A percentile compares a stretch with the other conserved stretches of the same genome.
phyloP scores from a whole-genome alignment of 2,329 filamentous ascomycete genomes.

The Pestalotiopsis sp. region DNA sequence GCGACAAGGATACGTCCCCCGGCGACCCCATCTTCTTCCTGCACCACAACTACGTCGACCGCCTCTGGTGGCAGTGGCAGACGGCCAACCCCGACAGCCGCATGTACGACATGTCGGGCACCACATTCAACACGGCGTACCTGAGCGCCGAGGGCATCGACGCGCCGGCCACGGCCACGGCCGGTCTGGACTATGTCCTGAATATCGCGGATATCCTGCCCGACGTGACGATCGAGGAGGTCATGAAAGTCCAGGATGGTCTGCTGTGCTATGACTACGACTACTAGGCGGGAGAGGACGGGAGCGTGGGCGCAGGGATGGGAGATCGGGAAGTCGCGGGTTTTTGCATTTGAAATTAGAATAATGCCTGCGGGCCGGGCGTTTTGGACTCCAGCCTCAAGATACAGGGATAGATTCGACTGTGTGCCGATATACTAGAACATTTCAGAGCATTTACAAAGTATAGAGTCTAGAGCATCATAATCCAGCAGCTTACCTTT shows the following conservation, averaged over 20 bases:
- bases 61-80: constrained; percentile 27
- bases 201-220: not conserved
- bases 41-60: constrained; percentile 25
- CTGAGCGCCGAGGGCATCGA: not conserved
- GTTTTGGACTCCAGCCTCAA: not conserved
- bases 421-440: not conserved
- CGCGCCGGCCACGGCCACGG: not conserved
- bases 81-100: constrained; percentile 18
- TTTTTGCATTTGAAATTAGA: not conserved
- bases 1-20: constrained; percentile 1
- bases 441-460: not conserved
- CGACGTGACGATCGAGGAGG: not conserved
- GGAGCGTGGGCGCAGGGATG: not conserved
- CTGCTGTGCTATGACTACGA: constrained; percentile 3
- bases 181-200: not conserved
- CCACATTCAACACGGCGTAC: not conserved
- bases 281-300: not conserved
- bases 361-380: not conserved
- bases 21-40: constrained; percentile 25
- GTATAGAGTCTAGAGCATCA: not conserved
- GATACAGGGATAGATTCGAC: not conserved
- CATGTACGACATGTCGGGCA: constrained; percentile 15
- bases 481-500: too few relatives aligned
- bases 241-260: constrained; percentile 3
- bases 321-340: not conserved